These are phyloP conservation scores for Alternaria sp. DNA, from an alignment of 2,329 filamentous ascomycete genomes.

Conservation along the genomic window DNA sequence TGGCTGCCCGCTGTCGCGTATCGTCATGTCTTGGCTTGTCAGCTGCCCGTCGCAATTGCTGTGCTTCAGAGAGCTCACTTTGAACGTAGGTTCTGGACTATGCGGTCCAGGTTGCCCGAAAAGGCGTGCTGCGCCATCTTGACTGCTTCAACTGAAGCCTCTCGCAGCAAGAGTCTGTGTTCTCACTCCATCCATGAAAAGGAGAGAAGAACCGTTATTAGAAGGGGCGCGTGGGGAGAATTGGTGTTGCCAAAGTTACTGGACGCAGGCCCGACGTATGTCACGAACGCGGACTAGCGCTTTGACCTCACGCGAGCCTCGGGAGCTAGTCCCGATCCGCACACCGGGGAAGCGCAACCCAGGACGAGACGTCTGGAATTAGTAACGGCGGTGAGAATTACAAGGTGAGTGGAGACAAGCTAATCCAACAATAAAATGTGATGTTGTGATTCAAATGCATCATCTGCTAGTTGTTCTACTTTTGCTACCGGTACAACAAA, in stretches of 20 bases:
- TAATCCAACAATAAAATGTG: not conserved
- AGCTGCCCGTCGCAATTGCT: slow-evolving; percentile 11
- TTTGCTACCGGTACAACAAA: not conserved
- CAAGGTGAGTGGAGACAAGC: not conserved
- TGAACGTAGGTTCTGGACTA: slow-evolving; percentile 66
- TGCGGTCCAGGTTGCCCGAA: slow-evolving; percentile 57
- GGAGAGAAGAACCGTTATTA: slow-evolving; percentile 22
- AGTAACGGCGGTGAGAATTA: slow-evolving; percentile 11
- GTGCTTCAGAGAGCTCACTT: slow-evolving; percentile 51
- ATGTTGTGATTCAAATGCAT: not conserved
- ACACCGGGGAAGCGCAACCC: slow-evolving; percentile 16
- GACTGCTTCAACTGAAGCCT: slow-evolving; percentile 48
- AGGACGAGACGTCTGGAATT: slow-evolving; percentile 1
- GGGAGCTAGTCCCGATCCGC: slow-evolving; percentile 12
- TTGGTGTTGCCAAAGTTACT: slow-evolving; percentile 28
- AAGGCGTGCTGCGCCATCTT: slow-evolving; percentile 49
- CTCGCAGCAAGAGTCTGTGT: slow-evolving; percentile 32
- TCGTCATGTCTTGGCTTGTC: slow-evolving; percentile 54
- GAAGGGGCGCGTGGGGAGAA: slow-evolving; percentile 17
- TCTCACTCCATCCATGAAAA: slow-evolving; percentile 46
- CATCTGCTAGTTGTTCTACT: not conserved
- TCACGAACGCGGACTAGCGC: slow-evolving; percentile 31
- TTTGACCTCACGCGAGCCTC: slow-evolving; percentile 24
- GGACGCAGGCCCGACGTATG: slow-evolving; percentile 17
- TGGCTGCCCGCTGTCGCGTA: slow-evolving; percentile 54